Base-by-base conservation (phyloP, 306 rosid species). In the Trifolium subterraneum region DNA sequence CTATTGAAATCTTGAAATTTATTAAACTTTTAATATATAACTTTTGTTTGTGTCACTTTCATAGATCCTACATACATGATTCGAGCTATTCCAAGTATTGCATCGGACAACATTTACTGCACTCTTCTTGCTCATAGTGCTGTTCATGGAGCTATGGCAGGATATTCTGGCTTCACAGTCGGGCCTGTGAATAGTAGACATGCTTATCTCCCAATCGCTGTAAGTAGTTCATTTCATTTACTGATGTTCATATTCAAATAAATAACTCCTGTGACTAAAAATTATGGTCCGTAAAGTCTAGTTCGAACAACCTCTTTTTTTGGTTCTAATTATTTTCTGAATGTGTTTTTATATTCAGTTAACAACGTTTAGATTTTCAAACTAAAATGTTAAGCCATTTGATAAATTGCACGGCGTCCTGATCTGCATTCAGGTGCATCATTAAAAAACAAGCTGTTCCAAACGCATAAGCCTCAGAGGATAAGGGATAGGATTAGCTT, bases 91-190 rank as follows among this genome's bases (percentile, higher is more conserved):
- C 98, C 98, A 58, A 94, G 98, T 83, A 94, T 87, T 83, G 97
- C 98, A 68, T 90, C 95, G 1, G 98, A 94, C 89, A 94, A 89
- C 78, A 72, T 94, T 72, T 91, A 90, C 86, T 90, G 98, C 84
- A 94, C 97, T 18, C 98, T 94, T 80, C 97, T 94, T 81, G 98
- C 97, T 71, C 98, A 94, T 11, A 72, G 98, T 71, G 96, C 91
- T 82, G 91, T 94, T 62, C 98, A 91, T 73, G 98, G 96, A 68
- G 96, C 96, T 82, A 94, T 91, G 98, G 97, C 97, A 27, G 98
- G 98, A 62, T 94, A 78, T 81, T 88, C 90, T 39, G 97, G 97
- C 65, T 94, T 94, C 85, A 94, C 97, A 0, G 88, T 94, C 2
- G 95, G 96, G 67, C 93, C 97, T 51, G 98, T 91, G 60, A 91